These are phyloP conservation scores for Magnolia kwangsiensis DNA, from an alignment of 164 flowering plant species.

Conservation along the genomic window DNA sequence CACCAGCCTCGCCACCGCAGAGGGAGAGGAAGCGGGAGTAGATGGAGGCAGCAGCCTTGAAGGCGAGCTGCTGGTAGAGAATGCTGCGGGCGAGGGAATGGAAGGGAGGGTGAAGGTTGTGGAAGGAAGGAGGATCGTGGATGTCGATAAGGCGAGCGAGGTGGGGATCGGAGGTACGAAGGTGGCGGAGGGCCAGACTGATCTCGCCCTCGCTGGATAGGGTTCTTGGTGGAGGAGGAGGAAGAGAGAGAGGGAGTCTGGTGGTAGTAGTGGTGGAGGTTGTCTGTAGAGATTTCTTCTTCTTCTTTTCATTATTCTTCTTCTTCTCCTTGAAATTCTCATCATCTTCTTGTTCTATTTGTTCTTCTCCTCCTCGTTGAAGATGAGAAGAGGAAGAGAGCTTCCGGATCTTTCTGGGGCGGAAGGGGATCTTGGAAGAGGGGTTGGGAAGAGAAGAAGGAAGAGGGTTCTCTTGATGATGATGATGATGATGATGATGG, in stretches of 20 bases:
- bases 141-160: constrained; percentile 57
- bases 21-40: constrained; percentile 77
- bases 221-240: constrained; percentile 33
- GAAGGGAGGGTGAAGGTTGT: constrained; percentile 66
- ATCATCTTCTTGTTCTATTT: background rate
- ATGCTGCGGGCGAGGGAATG: constrained; percentile 76
- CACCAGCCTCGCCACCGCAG: constrained; percentile 77
- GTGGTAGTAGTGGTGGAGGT: constrained; percentile 9
- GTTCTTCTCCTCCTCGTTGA: background rate
- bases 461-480: background rate
- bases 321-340: constrained; percentile 4
- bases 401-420: constrained; percentile 76
- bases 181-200: constrained; percentile 56
- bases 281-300: background rate
- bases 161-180: constrained; percentile 59
- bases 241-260: constrained; percentile 11
- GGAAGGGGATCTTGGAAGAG: constrained; percentile 66
- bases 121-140: constrained; percentile 66
- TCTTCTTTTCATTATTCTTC: background rate
- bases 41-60: constrained; percentile 84
- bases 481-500: background rate
- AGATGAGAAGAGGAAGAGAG: constrained; percentile 29
- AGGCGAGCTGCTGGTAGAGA: constrained; percentile 90
- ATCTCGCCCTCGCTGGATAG: constrained; percentile 65
- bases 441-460: constrained; percentile 6